Percentiles rank a stretch among this genome's conserved stretches.
phyloP scores from a whole-genome alignment of 2,329 filamentous ascomycete species.

The Pezicula rhizophila region DNA sequence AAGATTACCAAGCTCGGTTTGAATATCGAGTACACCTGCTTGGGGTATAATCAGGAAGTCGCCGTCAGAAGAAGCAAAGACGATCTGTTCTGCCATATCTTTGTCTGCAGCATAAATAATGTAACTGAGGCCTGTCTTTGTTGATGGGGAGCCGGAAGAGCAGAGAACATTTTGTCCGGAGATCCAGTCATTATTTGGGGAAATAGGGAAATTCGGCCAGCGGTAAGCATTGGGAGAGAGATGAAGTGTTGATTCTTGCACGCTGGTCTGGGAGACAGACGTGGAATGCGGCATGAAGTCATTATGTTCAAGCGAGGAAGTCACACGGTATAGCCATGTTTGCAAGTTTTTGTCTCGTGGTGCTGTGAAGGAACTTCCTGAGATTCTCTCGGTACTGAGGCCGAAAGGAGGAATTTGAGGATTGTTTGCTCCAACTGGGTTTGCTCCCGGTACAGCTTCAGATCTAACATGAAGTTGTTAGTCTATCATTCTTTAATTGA shows the following conservation, averaged over 20 bases:
- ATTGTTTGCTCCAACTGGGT: slow-evolving; percentile 72
- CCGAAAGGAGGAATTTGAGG: slow-evolving; percentile 75
- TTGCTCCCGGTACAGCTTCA: slow-evolving; percentile 68
- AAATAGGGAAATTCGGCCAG: slow-evolving; percentile 48
- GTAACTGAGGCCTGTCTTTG: slow-evolving; percentile 58
- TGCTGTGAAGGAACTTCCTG: slow-evolving; percentile 66
- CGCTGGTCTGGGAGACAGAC: slow-evolving; percentile 12
- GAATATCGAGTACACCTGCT: slow-evolving; percentile 53
- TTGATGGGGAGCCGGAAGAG: slow-evolving; percentile 56
- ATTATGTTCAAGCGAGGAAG: slow-evolving; percentile 57
- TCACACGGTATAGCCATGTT: slow-evolving; percentile 66
- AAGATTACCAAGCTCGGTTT: slow-evolving; percentile 46
- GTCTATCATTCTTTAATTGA: background rate
- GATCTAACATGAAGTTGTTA: slow-evolving; percentile 41
- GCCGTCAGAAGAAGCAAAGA: slow-evolving; percentile 63
- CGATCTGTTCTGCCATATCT: slow-evolving; percentile 54
- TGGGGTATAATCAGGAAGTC: slow-evolving; percentile 60
- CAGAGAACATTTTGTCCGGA: slow-evolving; percentile 50
- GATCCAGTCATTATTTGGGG: slow-evolving; percentile 43
- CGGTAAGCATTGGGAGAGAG: slow-evolving; percentile 61
- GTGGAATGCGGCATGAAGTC: slow-evolving; percentile 42
- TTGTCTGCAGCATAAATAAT: slow-evolving; percentile 58
- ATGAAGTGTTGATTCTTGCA: slow-evolving; percentile 41
- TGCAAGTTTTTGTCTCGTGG: slow-evolving; percentile 64
- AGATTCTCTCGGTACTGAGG: slow-evolving; percentile 76